Conservation (phyloP, 2,329 filamentous ascomycete genomes). For the Nothophoma quercina region DNA sequence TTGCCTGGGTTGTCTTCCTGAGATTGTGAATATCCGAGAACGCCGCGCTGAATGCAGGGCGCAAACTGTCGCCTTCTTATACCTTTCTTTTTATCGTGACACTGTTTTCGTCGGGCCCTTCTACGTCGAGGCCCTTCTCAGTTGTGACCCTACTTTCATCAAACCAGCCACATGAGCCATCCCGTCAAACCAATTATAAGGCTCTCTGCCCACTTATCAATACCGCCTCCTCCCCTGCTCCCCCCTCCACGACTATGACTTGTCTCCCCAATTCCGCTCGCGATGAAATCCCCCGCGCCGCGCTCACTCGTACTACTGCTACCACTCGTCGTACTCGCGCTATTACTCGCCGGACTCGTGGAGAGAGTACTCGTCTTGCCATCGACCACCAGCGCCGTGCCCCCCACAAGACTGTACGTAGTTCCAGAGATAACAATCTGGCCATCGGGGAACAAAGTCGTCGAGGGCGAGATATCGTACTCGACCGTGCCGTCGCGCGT, state of each 20-base stretch:
- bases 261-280: constrained; percentile 13
- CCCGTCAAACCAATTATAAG: constrained; percentile 36
- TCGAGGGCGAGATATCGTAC: constrained; percentile 31
- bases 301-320: constrained; percentile 11
- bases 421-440: constrained; percentile 37
- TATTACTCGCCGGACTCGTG: constrained; percentile 35
- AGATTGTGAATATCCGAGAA: neutral
- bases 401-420: constrained; percentile 39
- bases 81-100: no score
- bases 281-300: constrained; percentile 14
- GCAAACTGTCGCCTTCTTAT: neutral
- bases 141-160: no score
- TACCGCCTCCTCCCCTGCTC: constrained; percentile 13
- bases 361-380: constrained; percentile 41
- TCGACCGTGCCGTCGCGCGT: constrained; percentile 36
- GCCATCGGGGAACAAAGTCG: constrained; percentile 35
- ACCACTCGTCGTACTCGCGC: constrained; percentile 31
- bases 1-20: neutral
- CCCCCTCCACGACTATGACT: constrained; percentile 15
- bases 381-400: constrained; percentile 43
- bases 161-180: constrained; percentile 39
- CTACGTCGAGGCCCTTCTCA: no score
- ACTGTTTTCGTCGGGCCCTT: no score
- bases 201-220: constrained; percentile 38
- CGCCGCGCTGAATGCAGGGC: constrained; percentile 13